A percentile compares a stretch with the other conserved stretches of the same genome.
Evolutionary conservation across 306 rosid genomes (phyloP).

Genomic region (Quercus parvula): DNA sequence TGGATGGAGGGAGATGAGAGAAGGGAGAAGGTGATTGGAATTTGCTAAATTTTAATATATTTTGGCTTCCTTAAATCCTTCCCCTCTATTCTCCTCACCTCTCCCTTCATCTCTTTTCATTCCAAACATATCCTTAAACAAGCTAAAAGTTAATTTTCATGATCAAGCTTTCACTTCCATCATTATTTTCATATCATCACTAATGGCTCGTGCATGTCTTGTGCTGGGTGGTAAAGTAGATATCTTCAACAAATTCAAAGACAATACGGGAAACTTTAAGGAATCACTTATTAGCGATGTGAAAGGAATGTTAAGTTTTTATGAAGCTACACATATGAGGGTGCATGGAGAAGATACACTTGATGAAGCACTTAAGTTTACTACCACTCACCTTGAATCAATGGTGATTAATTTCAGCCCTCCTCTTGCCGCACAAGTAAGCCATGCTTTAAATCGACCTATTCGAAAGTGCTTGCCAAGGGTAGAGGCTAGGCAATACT

Average conservation of each 20-base stretch:
- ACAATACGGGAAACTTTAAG: conserved; percentile 1
- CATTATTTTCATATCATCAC: too few species aligned
- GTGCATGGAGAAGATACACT: conserved; percentile 10
- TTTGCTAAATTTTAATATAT: too few species aligned
- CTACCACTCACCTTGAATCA: conserved; percentile 27
- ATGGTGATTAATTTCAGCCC: neutral
- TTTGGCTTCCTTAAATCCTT: too few species aligned
- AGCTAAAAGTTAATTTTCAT: too few species aligned
- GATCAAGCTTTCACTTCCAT: too few species aligned
- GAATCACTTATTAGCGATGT: neutral
- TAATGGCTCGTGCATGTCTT: too few species aligned
- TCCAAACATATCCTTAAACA: too few species aligned
- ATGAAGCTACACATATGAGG: conserved; percentile 22
- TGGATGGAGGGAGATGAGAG: too few species aligned
- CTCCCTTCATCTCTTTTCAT: too few species aligned
- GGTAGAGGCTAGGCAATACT: conserved; percentile 14
- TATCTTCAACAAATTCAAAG: conserved; percentile 6
- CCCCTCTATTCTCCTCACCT: too few species aligned
- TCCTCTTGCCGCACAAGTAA: conserved; percentile 10
- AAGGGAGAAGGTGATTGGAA: too few species aligned
- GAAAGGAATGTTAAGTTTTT: conserved; percentile 16
- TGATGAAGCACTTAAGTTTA: conserved; percentile 22
- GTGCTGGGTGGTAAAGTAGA: neutral
- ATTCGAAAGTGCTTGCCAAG: conserved; percentile 20
- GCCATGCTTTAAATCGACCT: neutral